Evolutionary conservation across 2,329 filamentous ascomycete genomes (phyloP).

Genomic region (Periconia macrospinosa): DNA sequence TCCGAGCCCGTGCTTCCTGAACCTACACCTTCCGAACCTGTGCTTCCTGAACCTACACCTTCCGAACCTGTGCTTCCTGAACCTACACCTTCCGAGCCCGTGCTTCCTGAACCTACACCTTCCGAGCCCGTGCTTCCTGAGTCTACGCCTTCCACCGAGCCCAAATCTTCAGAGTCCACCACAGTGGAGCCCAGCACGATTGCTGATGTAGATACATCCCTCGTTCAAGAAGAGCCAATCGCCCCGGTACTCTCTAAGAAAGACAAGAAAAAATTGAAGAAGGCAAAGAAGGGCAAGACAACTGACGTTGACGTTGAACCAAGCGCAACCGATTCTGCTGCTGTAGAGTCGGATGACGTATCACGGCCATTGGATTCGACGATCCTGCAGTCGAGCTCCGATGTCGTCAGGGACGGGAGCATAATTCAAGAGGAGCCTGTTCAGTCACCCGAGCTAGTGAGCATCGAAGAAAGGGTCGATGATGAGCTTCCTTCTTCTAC

Average conservation of each 20-base stretch:
- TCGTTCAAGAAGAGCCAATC: too few relatives aligned
- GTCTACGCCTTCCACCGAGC: not conserved
- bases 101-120: not conserved
- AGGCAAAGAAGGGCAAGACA: slow-evolving; percentile 11
- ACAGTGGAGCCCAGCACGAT: not conserved
- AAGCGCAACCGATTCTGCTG: not conserved
- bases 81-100: not conserved
- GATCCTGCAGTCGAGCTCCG: not conserved
- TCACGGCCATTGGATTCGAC: not conserved
- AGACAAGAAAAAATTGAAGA: slow-evolving; percentile 25
- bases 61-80: not conserved
- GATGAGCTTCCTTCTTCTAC: not conserved
- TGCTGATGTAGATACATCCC: too few relatives aligned
- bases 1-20: too few relatives aligned
- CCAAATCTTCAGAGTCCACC: not conserved
- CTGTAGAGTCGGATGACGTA: not conserved
- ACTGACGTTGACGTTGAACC: not conserved
- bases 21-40: too few relatives aligned
- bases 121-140: not conserved
- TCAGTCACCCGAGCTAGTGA: not conserved
- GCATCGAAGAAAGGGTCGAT: not conserved
- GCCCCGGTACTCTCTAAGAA: slow-evolving; percentile 15
- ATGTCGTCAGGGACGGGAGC: not conserved
- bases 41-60: too few relatives aligned
- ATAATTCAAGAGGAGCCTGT: not conserved